These are phyloP conservation scores for Diversispora eburnea DNA, from an alignment of 192 early-diverging fungal genomes.

Conservation along the genomic window DNA sequence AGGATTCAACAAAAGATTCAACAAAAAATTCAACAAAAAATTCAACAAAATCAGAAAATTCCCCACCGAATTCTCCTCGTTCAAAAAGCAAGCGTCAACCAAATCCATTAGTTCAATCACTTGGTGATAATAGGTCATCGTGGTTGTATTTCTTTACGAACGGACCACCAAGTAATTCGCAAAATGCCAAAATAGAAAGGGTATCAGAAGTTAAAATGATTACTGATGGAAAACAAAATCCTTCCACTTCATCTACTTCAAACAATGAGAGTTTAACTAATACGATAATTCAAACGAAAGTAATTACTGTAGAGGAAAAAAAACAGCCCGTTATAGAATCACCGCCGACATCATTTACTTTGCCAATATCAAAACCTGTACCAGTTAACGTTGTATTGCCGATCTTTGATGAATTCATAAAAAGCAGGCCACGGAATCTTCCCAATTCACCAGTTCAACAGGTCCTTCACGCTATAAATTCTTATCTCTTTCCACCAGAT, in stretches of 20 bases:
- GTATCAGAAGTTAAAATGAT: background rate
- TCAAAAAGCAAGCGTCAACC: background rate
- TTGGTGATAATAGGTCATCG: background rate
- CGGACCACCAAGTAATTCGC: background rate
- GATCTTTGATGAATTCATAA: conserved; percentile 11
- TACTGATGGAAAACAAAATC: background rate
- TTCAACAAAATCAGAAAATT: background rate
- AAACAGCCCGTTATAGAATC: background rate
- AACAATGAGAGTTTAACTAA: background rate
- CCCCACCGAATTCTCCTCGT: background rate
- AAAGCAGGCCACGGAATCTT: background rate
- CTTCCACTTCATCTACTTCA: background rate
- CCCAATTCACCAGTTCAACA: conserved; percentile 16
- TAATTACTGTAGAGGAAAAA: background rate
- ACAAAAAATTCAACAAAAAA: background rate
- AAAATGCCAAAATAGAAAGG: background rate
- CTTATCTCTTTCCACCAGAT: conserved; percentile 26
- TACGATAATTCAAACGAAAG: background rate
- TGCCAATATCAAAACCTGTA: conserved; percentile 1
- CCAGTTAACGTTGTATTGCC: conserved; percentile 11
- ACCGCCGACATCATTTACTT: background rate
- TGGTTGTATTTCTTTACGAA: conserved; percentile 23
- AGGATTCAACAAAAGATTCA: background rate
- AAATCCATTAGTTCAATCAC: conserved; percentile 18
- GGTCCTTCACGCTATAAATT: conserved; percentile 22